A percentile compares a stretch with the other conserved stretches of the same genome.
Conservation (phyloP, 2,329 filamentous ascomycete genomes). For the Cordyceps farinosa region DNA sequence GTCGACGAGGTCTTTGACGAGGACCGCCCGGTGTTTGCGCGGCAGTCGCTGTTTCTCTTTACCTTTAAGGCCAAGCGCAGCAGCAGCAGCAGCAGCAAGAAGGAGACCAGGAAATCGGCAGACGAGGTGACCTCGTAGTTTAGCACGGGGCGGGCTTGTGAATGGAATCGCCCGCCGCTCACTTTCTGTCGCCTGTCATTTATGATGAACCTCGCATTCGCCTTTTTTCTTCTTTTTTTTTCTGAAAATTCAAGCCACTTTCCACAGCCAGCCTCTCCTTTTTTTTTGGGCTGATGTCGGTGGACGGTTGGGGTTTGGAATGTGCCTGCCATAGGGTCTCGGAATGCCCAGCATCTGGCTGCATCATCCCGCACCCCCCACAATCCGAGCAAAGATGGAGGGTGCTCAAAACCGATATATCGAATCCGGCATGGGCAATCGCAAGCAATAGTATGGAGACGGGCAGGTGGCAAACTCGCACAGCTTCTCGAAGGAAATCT, state of each 20-base stretch:
- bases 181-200: background rate
- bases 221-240: background rate
- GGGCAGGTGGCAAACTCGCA: too few species aligned
- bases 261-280: conserved; percentile 3
- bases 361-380: background rate
- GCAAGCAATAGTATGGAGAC: background rate
- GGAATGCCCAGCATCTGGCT: background rate
- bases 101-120: background rate
- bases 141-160: too few species aligned
- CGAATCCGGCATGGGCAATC: background rate
- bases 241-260: background rate
- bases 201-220: background rate
- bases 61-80: conserved; percentile 46
- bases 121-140: background rate
- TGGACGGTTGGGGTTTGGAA: background rate
- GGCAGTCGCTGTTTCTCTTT: conserved; percentile 59
- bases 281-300: background rate
- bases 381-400: background rate
- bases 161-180: too few species aligned
- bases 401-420: background rate
- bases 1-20: conserved; percentile 62
- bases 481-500: background rate
- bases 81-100: background rate
- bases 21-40: conserved; percentile 53
- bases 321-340: background rate